These are phyloP conservation scores for Kuraishia cidri DNA, from an alignment of 805 yeast genomes.

Conservation along the genomic window DNA sequence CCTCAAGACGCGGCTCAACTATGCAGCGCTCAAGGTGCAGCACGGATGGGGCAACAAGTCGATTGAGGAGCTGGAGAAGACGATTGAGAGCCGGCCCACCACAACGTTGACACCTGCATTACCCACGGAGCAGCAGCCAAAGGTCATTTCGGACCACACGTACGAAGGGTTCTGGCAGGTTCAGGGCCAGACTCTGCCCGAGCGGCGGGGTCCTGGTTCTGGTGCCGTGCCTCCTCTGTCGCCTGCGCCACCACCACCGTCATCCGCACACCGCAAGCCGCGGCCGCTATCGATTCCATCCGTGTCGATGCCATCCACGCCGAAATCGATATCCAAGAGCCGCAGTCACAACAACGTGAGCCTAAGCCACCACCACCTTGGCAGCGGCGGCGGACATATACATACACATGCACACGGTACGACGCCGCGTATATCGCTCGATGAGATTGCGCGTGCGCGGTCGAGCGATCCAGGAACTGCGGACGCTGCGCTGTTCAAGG, in stretches of 20 bases:
- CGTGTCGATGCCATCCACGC: neutral
- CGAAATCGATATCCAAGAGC: neutral
- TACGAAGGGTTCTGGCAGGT: slow-evolving; percentile 2
- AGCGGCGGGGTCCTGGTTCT: too few relatives aligned
- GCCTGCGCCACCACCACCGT: too few relatives aligned
- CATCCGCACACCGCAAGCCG: too few relatives aligned
- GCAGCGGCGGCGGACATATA: too few relatives aligned
- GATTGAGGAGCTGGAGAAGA: slow-evolving; percentile 18
- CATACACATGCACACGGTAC: too few relatives aligned
- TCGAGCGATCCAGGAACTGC: neutral
- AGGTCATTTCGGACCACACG: neutral
- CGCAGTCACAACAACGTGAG: neutral
- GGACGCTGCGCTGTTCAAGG: neutral
- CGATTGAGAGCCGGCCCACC: slow-evolving; percentile 5
- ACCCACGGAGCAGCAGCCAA: too few relatives aligned
- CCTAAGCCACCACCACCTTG: too few relatives aligned
- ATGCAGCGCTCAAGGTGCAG: slow-evolving; percentile 25
- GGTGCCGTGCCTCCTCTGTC: neutral
- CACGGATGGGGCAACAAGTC: slow-evolving; percentile 23
- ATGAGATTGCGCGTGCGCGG: neutral
- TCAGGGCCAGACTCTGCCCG: slow-evolving; percentile 1
- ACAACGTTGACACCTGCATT: too few relatives aligned
- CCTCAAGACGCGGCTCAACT: slow-evolving; percentile 23
- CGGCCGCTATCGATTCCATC: too few relatives aligned
- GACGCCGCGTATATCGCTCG: too few relatives aligned